These are phyloP conservation scores for Boletales sp. DNA, from an alignment of 768 basidiomycete genomes.

Conservation along the genomic window DNA sequence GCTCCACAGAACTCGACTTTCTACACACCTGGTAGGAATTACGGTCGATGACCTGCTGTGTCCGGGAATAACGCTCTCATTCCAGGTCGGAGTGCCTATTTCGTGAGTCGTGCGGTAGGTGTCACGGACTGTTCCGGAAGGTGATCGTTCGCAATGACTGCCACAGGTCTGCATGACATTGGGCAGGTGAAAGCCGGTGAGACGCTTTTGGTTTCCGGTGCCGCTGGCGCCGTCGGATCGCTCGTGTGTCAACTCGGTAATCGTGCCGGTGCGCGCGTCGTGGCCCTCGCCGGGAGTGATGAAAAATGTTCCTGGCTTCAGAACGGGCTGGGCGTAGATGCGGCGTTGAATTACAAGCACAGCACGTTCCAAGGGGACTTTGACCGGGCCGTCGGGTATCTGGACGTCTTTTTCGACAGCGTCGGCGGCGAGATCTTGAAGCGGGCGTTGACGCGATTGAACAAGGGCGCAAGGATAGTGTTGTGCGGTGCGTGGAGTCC, in stretches of 20 bases:
- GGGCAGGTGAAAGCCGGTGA: constrained; percentile 81
- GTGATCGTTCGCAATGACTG: constrained; percentile 1
- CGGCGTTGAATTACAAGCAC: constrained; percentile 85
- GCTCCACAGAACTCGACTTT: constrained; percentile 59
- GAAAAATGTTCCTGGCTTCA: constrained; percentile 89
- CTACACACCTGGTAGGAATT: constrained; percentile 66
- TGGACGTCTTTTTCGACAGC: constrained; percentile 85
- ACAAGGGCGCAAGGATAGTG: constrained; percentile 71
- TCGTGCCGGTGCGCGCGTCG: constrained; percentile 71
- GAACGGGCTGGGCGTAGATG: constrained; percentile 77
- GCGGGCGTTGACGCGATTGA: constrained; percentile 68
- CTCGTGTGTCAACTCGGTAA: constrained; percentile 84
- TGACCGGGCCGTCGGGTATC: constrained; percentile 53
- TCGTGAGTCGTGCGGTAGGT: constrained; percentile 44
- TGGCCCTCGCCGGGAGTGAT: constrained; percentile 79
- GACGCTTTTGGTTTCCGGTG: constrained; percentile 81
- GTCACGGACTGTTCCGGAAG: not conserved
- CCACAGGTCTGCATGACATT: constrained; percentile 72
- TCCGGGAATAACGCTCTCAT: not conserved
- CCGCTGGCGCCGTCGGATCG: constrained; percentile 88
- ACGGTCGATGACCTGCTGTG: not conserved
- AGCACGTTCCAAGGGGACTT: constrained; percentile 67
- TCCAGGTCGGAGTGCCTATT: constrained; percentile 86
- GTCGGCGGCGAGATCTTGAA: constrained; percentile 82
- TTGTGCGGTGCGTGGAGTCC: constrained; percentile 64